Conservation (phyloP, 2,329 filamentous ascomycete species). For the Trichoderma sp. region DNA sequence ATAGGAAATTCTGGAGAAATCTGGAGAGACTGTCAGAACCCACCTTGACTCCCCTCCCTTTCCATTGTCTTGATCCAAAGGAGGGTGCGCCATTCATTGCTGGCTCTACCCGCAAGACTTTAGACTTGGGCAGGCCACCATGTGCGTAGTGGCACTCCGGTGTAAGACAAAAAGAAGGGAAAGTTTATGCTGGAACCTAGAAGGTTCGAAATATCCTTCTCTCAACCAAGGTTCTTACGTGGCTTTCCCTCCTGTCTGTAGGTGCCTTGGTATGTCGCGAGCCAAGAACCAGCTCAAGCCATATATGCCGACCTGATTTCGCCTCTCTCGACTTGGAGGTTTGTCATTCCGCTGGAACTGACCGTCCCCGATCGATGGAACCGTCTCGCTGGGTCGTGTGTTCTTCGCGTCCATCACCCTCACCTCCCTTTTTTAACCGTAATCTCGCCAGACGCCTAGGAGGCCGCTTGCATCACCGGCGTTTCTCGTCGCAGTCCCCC, state of each 20-base stretch:
- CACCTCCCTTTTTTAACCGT: neutral
- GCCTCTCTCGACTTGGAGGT: too few relatives aligned
- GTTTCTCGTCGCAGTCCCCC: neutral
- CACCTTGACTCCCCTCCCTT: too few relatives aligned
- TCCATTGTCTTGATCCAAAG: too few relatives aligned
- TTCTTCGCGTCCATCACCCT: neutral
- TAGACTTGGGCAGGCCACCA: too few relatives aligned
- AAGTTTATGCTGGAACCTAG: neutral
- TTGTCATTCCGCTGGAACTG: neutral
- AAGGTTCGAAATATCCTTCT: constrained; percentile 1
- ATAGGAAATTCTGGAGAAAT: constrained; percentile 6
- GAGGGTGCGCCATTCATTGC: too few relatives aligned
- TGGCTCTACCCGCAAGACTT: neutral
- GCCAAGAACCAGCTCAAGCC: neutral
- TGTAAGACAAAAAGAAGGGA: neutral
- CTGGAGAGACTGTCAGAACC: neutral
- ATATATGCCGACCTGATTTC: neutral
- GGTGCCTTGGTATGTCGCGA: too few relatives aligned
- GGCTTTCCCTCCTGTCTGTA: too few relatives aligned
- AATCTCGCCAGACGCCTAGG: neutral
- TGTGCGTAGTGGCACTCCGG: neutral
- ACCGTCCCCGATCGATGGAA: neutral
- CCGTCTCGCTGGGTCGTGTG: neutral
- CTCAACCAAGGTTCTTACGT: too few relatives aligned
- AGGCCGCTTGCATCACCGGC: constrained; percentile 5